phyloP scores from a whole-genome alignment of 2,329 filamentous ascomycete genomes.

The Claviceps sp. region DNA sequence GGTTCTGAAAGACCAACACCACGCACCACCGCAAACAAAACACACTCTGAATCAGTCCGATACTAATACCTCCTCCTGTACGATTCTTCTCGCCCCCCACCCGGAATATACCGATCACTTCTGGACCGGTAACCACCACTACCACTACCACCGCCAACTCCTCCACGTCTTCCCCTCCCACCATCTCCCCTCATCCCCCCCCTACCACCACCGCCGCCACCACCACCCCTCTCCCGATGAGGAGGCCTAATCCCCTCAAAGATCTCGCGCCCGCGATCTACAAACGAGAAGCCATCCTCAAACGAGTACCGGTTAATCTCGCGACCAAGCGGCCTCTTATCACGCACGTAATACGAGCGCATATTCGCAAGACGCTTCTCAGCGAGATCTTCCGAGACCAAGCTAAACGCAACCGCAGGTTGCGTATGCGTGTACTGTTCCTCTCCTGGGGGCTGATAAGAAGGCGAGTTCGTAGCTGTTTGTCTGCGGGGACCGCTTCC shows the following conservation, averaged over 20 bases:
- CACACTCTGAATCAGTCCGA: too few relatives aligned
- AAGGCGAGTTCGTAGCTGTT: constrained; percentile 6
- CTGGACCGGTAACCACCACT: constrained; percentile 13
- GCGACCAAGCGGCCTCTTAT: constrained; percentile 29
- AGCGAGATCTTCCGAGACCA: constrained; percentile 52
- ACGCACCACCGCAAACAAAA: too few relatives aligned
- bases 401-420: constrained; percentile 33
- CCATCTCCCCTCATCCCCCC: constrained; percentile 10
- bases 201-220: constrained; percentile 12
- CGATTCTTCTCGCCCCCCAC: constrained; percentile 3
- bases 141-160: constrained; percentile 14
- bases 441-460: neutral
- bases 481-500: neutral
- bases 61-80: neutral
- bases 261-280: constrained; percentile 60
- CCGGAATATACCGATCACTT: constrained; percentile 9
- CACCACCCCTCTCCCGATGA: constrained; percentile 31
- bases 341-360: constrained; percentile 31
- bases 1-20: too few relatives aligned
- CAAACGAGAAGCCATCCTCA: constrained; percentile 50
- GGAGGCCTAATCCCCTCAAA: constrained; percentile 51
- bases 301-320: constrained; percentile 60
- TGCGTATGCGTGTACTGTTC: constrained; percentile 22
- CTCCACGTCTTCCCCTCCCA: constrained; percentile 10
- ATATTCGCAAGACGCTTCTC: constrained; percentile 49